phyloP scores from a whole-genome alignment of 2,329 filamentous ascomycete genomes.

The Trichoderma sp. region DNA sequence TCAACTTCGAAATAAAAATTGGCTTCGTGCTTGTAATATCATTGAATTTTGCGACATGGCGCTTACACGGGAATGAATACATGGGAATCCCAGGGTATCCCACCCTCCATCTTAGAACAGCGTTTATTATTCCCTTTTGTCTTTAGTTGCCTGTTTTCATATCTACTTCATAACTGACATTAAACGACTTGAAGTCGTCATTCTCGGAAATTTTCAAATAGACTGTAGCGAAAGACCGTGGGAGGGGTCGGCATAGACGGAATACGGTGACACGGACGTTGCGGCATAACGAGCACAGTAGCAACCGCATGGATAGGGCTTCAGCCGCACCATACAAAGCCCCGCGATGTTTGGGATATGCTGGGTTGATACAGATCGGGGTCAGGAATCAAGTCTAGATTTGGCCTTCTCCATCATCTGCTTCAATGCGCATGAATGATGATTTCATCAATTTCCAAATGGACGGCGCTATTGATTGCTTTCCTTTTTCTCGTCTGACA shows the following conservation, averaged over 20 bases:
- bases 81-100: not conserved
- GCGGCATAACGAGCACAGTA: not conserved
- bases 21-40: not conserved
- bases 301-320: not conserved
- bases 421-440: not conserved
- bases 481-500: not conserved
- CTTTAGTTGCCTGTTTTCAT: not conserved
- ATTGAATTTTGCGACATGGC: not conserved
- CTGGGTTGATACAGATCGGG: not conserved
- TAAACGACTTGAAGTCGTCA: not conserved
- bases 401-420: not conserved
- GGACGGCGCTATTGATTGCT: not conserved
- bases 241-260: not conserved
- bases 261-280: not conserved
- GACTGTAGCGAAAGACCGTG: not conserved
- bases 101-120: not conserved
- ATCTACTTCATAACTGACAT: not conserved
- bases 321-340: not conserved
- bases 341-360: not conserved
- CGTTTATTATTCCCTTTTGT: not conserved
- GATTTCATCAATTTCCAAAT: not conserved
- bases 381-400: not conserved
- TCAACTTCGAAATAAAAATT: not conserved
- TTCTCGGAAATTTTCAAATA: not conserved
- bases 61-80: not conserved